Base-by-base conservation (phyloP, 1,139 yeast species). In the Geotrichum fermentans region DNA sequence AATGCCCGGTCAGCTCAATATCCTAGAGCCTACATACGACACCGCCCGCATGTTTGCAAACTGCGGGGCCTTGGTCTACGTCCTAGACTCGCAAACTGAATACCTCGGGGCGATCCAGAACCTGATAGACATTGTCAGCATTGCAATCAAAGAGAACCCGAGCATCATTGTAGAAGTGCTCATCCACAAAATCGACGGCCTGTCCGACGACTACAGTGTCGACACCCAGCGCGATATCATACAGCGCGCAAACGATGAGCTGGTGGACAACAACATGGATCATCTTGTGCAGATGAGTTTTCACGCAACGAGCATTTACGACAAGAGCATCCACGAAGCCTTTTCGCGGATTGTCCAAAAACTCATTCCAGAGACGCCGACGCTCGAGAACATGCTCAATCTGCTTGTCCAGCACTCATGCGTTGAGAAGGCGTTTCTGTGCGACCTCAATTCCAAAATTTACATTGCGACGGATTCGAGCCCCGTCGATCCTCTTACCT, bases 211-310 rank as follows among this genome's bases (percentile, higher is more conserved):
- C 65, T 92, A 87, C 66, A 75, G 96, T 52, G 75, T 88, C 44
- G 98, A 92, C 66, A 94, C 97, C 13, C 97, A 90, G 64, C 75
- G 97, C 60, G 98, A 92, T 64, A 92, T 92, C 46, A 89, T 89
- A 88, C 97, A 90, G 66, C 74, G 97, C 56, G 88, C 94, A 0
- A 95, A 95, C 10, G 98, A 92, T 65, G 97, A 90, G 63, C 72
- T 92, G 45, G 73, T 84, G 51, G 98, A 90, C 62, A 77, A 85
- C 58, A 97, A 96, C 0, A 72, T 90, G 38, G 95, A 88, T 61
- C 95, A 95, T n/a, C n/a, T n/a, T 17, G 95, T 89, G 16, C 94
- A 88, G 62, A 86, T 92, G 4, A 82, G 94, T 2, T 92, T 90
- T 67, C 92, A 92, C 64, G 72, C 89, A 59, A 92, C 98, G 0